These are phyloP conservation scores for Arctostaphylos glauca DNA, from an alignment of 148 eudicot genomes.

Conservation along the genomic window DNA sequence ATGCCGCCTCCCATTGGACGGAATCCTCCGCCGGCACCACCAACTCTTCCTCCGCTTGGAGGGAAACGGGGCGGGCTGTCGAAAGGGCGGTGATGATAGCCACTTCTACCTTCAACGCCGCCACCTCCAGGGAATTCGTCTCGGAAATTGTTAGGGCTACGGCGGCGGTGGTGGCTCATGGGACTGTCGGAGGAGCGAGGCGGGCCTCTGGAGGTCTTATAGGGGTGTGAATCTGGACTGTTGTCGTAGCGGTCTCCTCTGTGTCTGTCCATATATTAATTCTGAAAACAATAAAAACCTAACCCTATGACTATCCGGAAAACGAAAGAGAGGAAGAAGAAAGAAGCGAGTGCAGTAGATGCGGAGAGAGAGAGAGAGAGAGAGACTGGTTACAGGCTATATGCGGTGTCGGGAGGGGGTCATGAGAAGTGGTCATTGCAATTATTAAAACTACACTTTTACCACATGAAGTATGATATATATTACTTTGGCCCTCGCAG, in stretches of 20 bases:
- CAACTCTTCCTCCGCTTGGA: conserved; percentile 20
- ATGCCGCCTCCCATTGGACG: conserved; percentile 31
- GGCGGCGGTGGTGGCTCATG: conserved; percentile 22
- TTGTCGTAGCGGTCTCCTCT: conserved; percentile 33
- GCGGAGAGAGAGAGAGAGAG: neutral
- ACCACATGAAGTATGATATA: neutral
- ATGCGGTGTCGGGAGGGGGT: neutral
- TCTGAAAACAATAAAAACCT: conserved; percentile 8
- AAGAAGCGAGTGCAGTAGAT: neutral
- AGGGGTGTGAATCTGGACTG: conserved; percentile 32
- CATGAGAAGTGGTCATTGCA: neutral
- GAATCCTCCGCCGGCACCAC: conserved; percentile 24
- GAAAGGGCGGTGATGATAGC: conserved; percentile 32
- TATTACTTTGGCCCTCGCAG: neutral
- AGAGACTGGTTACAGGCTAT: neutral
- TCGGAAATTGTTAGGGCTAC: conserved; percentile 36
- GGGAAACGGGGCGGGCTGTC: conserved; percentile 53
- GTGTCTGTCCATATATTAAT: conserved; percentile 32
- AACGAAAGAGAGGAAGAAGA: neutral
- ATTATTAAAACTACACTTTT: too few species aligned
- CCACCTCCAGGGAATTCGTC: conserved; percentile 33
- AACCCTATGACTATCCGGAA: conserved; percentile 6
- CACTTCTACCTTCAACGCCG: neutral
- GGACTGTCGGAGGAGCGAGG: conserved; percentile 49
- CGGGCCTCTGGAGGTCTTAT: conserved; percentile 32